Evolutionary conservation across 345 rosid genomes (phyloP), one percentile per base, ranked within the genome.

Genomic region (Diplotaxis tenuifolia): DNA sequence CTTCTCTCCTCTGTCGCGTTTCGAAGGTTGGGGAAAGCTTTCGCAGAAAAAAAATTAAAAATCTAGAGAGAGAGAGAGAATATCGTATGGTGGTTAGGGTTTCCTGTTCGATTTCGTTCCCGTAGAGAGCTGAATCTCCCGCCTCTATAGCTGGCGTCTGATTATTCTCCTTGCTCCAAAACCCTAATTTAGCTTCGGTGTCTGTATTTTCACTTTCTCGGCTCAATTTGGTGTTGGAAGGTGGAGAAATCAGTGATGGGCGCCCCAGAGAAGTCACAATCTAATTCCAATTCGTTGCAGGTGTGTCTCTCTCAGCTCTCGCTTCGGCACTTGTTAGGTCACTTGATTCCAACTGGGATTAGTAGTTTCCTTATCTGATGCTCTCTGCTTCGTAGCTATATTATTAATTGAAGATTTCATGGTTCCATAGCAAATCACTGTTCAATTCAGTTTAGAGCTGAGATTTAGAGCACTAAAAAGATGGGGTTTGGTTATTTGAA

Each of bases 281-380:
- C 89, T 38, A 87, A 82, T 75, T 71, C 89, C 72, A 88, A 87
- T 83, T 76, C 96, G 87, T 80, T 95, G 96, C 99, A 95, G 97
- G 98, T 91, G 47, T 12, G 49, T 42, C 15, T 11, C 15, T 11
- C 2, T 74, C 22, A 1, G 15, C 20, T 79, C 15, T 61, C 34
- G n/a, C 60, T 56, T 77, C 31, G 62, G 62, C 56, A 18, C 40
- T 12, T 29, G 16, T 59, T 65, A 1, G 36, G 49, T 58, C 32
- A 38, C 71, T 72, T 65, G 66, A 72, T 67, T 61, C 59, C 11
- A 72, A 14, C 55, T 73, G 57, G 59, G 67, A 64, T 71, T 66
- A 27, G 57, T 49, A 22, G 36, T 42, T 47, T 36, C 68, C 71
- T 56, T 45, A 5, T 34, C 54, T 52, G 19, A 5, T 18, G n/a